These are phyloP conservation scores for Pholiota conissans DNA, from an alignment of 768 basidiomycete species.

Conservation along the genomic window DNA sequence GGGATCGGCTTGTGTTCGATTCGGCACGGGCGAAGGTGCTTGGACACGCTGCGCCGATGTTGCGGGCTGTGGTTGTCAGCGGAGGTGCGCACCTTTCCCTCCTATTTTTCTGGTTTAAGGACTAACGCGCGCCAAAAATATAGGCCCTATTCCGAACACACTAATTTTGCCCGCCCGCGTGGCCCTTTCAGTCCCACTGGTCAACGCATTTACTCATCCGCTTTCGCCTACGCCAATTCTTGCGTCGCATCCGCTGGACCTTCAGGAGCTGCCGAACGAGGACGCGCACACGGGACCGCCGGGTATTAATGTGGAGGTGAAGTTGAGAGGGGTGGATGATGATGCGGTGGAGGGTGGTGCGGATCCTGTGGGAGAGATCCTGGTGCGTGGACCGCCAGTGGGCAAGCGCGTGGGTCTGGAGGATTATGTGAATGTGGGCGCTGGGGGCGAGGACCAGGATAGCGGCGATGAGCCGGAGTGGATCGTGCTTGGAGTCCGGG, in stretches of 20 bases:
- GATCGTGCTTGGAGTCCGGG: slow-evolving; percentile 23
- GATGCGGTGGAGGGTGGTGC: slow-evolving; percentile 59
- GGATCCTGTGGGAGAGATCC: slow-evolving; percentile 63
- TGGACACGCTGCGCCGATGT: slow-evolving; percentile 57
- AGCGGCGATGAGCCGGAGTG: slow-evolving; percentile 22
- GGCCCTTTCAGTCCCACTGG: slow-evolving; percentile 74
- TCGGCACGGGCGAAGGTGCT: slow-evolving; percentile 59
- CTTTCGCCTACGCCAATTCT: slow-evolving; percentile 76
- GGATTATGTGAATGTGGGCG: slow-evolving; percentile 5
- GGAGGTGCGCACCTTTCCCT: no score
- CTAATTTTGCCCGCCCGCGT: slow-evolving; percentile 65
- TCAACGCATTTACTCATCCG: slow-evolving; percentile 62
- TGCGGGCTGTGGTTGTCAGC: slow-evolving; percentile 71
- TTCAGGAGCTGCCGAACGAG: slow-evolving; percentile 64
- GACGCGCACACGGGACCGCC: slow-evolving; percentile 72
- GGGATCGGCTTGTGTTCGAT: slow-evolving; percentile 81
- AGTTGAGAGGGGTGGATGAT: slow-evolving; percentile 73
- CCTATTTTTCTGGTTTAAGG: no score
- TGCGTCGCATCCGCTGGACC: slow-evolving; percentile 80
- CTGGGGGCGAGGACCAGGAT: slow-evolving; percentile 9
- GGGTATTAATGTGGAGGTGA: slow-evolving; percentile 80
- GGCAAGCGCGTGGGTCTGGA: slow-evolving; percentile 48
- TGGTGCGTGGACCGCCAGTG: slow-evolving; percentile 74
- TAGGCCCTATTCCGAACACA: slow-evolving; percentile 52
- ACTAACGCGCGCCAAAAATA: no score